A percentile compares a stretch with the other conserved stretches of the same genome.
Evolutionary conservation across 106 monocot genomes (phyloP).

Genomic region (Phalaenopsis aphrodite): DNA sequence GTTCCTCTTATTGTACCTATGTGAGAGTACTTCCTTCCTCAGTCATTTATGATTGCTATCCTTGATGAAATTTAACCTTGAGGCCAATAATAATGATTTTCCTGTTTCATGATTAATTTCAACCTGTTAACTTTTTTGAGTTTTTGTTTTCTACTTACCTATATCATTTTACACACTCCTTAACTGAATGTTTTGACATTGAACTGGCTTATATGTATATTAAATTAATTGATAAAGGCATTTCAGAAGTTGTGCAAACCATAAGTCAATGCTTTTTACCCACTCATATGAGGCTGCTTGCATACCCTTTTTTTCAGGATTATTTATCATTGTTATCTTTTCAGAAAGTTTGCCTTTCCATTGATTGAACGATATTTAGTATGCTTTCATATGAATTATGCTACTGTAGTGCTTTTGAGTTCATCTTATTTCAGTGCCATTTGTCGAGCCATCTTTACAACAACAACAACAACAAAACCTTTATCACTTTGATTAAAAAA

Average conservation of each 20-base stretch:
- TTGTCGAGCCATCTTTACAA: background rate
- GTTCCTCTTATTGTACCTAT: no score
- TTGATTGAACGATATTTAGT: background rate
- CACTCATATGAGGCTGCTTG: background rate
- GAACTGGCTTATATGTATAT: background rate
- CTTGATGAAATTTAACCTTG: no score
- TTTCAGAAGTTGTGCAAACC: background rate
- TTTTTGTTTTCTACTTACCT: background rate
- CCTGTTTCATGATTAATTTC: no score
- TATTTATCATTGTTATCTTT: background rate
- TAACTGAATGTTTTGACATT: background rate
- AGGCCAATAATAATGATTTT: no score
- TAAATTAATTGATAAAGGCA: background rate
- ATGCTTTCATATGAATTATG: background rate
- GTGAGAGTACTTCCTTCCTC: no score
- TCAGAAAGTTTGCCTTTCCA: background rate
- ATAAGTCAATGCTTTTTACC: background rate
- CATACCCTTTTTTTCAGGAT: background rate
- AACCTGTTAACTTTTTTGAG: background rate
- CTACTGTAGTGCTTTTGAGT: background rate
- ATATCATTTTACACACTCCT: background rate
- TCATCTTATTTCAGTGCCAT: background rate
- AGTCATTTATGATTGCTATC: no score
- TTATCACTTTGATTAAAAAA: background rate
- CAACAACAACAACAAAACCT: no score